Evolutionary conservation across 306 rosid genomes (phyloP), one percentile per base, ranked within the genome.

Genomic region (Ormosia semicastrata): DNA sequence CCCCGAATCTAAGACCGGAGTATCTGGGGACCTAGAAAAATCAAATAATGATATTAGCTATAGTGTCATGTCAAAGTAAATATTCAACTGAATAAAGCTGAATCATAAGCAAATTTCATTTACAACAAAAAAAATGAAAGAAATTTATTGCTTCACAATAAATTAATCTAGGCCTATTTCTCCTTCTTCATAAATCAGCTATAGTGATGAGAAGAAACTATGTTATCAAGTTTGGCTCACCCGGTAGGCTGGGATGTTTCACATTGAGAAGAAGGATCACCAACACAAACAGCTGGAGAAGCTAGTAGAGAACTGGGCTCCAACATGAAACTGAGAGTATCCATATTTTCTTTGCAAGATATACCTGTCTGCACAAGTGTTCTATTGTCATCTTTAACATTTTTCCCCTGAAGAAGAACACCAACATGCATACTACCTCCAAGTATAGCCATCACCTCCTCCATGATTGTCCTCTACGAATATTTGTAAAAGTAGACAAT

Each of bases 361-460:
- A 95, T 76, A 66, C 98, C 98, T 1, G 91, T 89, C 90, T 95
- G 98, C 81, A 86, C 80, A 40, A 95, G 93, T 62, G 97, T 95
- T 79, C 90, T 90, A 77, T 87, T 75, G 79, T 95, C 98, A 78
- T 95, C 98, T 77, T 90, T 82, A 66, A 93, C 90, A 75, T 89
- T 87, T 81, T 93, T 86, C 60, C 95, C 98, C 37, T 95, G 95
- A 81, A 85, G 85, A 54, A 88, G 85, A 78, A 95, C 88, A 58
- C 95, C 98, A 15, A 95, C 93, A 76, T 75, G 89, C 30, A 89
- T 79, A 30, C 91, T 95, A 56, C 91, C 93, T 74, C 86, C 88
- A 80, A 95, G 92, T 80, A 93, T 82, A 76, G 95, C 84, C 77
- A 87, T 88, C 78, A 95, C 88, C 10, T 97, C 90, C 67, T 95